Conservation (phyloP, 2,329 filamentous ascomycete species). For the Parastagonospora avenae region DNA sequence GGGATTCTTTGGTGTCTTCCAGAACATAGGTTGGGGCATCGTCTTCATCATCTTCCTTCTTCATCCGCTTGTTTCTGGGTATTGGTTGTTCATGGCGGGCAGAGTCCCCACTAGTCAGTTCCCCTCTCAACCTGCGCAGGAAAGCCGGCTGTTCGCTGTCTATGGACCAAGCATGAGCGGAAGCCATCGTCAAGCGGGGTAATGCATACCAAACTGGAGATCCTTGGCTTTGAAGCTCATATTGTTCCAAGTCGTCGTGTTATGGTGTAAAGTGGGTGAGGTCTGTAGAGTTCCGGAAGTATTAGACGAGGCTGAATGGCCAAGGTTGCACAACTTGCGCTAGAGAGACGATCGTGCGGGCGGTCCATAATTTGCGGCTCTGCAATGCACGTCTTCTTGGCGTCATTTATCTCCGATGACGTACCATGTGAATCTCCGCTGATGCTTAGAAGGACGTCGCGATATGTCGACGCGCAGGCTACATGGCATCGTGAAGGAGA, state of each 20-base stretch:
- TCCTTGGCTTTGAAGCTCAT: slow-evolving; percentile 71
- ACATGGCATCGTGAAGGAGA: too few species aligned
- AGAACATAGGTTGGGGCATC: slow-evolving; percentile 78
- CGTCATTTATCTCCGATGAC: slow-evolving; percentile 8
- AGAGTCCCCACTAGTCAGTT: slow-evolving; percentile 57
- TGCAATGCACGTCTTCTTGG: slow-evolving; percentile 8
- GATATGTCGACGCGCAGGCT: neutral
- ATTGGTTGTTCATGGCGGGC: slow-evolving; percentile 52
- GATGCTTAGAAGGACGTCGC: neutral
- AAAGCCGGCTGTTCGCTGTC: slow-evolving; percentile 57
- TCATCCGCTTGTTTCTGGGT: slow-evolving; percentile 52
- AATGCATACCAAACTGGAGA: slow-evolving; percentile 63
- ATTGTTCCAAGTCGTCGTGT: slow-evolving; percentile 49
- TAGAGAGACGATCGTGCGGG: slow-evolving; percentile 8
- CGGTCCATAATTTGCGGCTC: slow-evolving; percentile 2
- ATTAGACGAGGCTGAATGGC: slow-evolving; percentile 5
- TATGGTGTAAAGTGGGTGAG: slow-evolving; percentile 3
- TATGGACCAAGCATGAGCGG: slow-evolving; percentile 33
- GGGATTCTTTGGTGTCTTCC: slow-evolving; percentile 70
- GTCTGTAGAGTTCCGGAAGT: neutral
- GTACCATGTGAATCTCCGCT: slow-evolving; percentile 1
- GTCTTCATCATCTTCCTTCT: slow-evolving; percentile 67
- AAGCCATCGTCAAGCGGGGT: slow-evolving; percentile 38
- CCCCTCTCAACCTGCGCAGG: slow-evolving; percentile 56
- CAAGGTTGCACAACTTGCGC: slow-evolving; percentile 4